Percentiles rank a stretch among this genome's conserved stretches.
phyloP scores from a whole-genome alignment of 2,329 filamentous ascomycete species.

The Aspergillus phoenicis region DNA sequence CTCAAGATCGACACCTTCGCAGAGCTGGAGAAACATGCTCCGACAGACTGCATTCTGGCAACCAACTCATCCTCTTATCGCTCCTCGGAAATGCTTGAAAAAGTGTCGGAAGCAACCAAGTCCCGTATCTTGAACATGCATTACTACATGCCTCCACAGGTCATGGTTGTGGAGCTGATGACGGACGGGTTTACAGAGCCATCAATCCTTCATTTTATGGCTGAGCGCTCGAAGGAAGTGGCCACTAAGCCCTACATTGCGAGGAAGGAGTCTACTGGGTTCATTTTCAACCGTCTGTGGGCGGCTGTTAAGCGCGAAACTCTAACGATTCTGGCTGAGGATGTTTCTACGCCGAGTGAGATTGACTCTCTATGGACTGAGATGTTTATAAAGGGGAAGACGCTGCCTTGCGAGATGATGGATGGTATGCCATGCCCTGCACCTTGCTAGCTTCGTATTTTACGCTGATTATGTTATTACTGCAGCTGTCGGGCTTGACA shows the following conservation, averaged over 20 bases:
- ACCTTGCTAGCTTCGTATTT: background rate
- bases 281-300: conserved; percentile 61
- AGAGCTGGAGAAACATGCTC: conserved; percentile 47
- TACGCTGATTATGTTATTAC: too few species aligned
- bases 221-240: conserved; percentile 42
- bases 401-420: conserved; percentile 49
- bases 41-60: conserved; percentile 52
- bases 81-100: conserved; percentile 49
- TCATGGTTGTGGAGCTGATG: conserved; percentile 57
- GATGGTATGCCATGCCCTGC: conserved; percentile 30
- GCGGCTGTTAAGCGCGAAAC: conserved; percentile 59
- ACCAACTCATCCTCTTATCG: conserved; percentile 59
- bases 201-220: conserved; percentile 52
- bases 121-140: conserved; percentile 54
- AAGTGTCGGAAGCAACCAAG: conserved; percentile 43
- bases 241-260: conserved; percentile 49
- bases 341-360: conserved; percentile 52
- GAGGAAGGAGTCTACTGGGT: conserved; percentile 53
- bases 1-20: conserved; percentile 55
- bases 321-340: conserved; percentile 54
- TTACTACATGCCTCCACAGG: conserved; percentile 54
- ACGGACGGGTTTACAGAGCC: conserved; percentile 49
- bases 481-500: conserved; percentile 54
- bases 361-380: conserved; percentile 54
- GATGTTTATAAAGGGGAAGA: conserved; percentile 37